Conservation (phyloP, 805 yeast species). For the Candida manassasensis region DNA sequence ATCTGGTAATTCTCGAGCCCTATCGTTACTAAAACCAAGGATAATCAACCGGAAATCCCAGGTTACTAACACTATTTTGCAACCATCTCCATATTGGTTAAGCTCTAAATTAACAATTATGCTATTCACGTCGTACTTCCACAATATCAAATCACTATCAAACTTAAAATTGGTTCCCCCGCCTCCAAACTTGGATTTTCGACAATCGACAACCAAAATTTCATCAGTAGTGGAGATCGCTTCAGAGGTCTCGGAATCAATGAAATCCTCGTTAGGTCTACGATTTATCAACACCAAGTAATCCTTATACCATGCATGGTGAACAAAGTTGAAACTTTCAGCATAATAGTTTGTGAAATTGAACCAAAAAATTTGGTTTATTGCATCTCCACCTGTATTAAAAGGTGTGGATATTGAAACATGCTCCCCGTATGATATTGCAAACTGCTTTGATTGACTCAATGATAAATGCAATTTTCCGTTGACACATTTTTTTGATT, state of each 20-base stretch:
- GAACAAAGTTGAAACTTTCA: conserved; percentile 29
- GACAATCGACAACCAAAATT: conserved; percentile 29
- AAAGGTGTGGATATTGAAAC: conserved; percentile 29
- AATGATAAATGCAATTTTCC: conserved; percentile 21
- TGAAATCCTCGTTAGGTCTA: conserved; percentile 13
- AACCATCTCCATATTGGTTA: conserved; percentile 5
- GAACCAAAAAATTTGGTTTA: conserved; percentile 37
- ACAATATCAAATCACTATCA: conserved; percentile 35
- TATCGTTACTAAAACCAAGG: conserved; percentile 16
- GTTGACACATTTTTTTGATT: conserved; percentile 13
- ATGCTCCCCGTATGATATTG: conserved; percentile 24
- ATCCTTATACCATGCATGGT: conserved; percentile 33
- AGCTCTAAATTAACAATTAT: conserved; percentile 18
- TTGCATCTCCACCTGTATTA: conserved; percentile 14
- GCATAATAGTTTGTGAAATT: conserved; percentile 29
- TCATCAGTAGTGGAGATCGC: conserved; percentile 21
- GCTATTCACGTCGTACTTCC: conserved; percentile 33
- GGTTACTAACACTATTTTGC: conserved; percentile 23
- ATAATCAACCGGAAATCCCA: conserved; percentile 24
- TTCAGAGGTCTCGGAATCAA: conserved; percentile 9
- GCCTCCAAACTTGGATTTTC: conserved; percentile 26
- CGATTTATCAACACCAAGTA: conserved; percentile 32
- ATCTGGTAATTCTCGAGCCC: conserved; percentile 3
- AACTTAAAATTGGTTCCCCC: conserved; percentile 28
- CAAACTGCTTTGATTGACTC: conserved; percentile 22